Percentiles rank a stretch among this genome's conserved stretches.
Conservation (phyloP, 805 yeast genomes). For the Pichia phayaonensis region DNA sequence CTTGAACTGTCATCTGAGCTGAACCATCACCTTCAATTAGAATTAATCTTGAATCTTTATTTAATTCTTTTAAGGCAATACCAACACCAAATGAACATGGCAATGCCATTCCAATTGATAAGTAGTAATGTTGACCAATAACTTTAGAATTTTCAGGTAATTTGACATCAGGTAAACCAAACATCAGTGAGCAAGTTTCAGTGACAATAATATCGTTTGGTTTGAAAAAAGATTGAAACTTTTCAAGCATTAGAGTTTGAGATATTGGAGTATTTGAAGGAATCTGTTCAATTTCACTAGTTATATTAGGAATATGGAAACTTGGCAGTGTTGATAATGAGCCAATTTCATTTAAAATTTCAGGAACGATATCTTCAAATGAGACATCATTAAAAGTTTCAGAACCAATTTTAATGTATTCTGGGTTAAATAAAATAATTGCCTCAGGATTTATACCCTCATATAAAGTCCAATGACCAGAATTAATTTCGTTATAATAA, state of each 20-base stretch:
- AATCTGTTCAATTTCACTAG: slow-evolving; percentile 15
- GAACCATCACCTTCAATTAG: slow-evolving; percentile 89
- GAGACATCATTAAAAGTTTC: slow-evolving; percentile 37
- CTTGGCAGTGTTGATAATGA: slow-evolving; percentile 6
- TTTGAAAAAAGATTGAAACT: slow-evolving; percentile 28
- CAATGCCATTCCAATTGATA: slow-evolving; percentile 83
- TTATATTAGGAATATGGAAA: slow-evolving; percentile 8
- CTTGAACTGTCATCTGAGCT: slow-evolving; percentile 92
- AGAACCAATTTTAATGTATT: slow-evolving; percentile 41
- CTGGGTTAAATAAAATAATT: slow-evolving; percentile 45
- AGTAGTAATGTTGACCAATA: slow-evolving; percentile 66
- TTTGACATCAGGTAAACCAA: slow-evolving; percentile 60
- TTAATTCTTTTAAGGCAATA: slow-evolving; percentile 56
- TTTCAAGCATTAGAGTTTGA: slow-evolving; percentile 37
- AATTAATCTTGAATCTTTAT: slow-evolving; percentile 41
- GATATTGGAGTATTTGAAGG: slow-evolving; percentile 33
- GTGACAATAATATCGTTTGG: slow-evolving; percentile 66
- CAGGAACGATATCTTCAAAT: slow-evolving; percentile 38
- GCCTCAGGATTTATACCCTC: slow-evolving; percentile 33
- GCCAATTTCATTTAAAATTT: slow-evolving; percentile 34
- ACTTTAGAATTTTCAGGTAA: slow-evolving; percentile 47
- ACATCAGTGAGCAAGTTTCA: slow-evolving; percentile 81
- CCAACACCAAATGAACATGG: slow-evolving; percentile 84
- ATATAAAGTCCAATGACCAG: slow-evolving; percentile 53
- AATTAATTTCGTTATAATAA: slow-evolving; percentile 56